A percentile compares a stretch with the other conserved stretches of the same genome.
phyloP scores from a whole-genome alignment of 2,329 filamentous ascomycete genomes.

The Aspergillus sp. region DNA sequence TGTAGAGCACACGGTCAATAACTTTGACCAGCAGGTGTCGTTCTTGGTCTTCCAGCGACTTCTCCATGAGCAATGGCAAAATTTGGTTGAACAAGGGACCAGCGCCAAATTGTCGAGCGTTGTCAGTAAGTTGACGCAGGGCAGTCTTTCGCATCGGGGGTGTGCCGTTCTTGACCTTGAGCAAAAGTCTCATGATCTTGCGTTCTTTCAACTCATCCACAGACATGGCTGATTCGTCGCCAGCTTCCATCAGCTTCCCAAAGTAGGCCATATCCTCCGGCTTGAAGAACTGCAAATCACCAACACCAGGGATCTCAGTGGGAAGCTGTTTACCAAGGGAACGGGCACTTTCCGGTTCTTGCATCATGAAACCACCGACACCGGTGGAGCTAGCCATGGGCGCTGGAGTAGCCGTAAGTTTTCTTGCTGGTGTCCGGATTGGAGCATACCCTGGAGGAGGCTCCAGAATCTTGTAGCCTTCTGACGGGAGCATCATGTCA shows the following conservation, averaged over 20 bases:
- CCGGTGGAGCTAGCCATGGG: constrained; percentile 60
- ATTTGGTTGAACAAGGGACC: constrained; percentile 97
- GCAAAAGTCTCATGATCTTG: constrained; percentile 94
- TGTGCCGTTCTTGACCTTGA: constrained; percentile 99
- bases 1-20: constrained; percentile 97
- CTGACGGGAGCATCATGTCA: constrained; percentile 82
- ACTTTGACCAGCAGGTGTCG: constrained; percentile 98
- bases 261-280: constrained; percentile 99
- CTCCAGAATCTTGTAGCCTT: constrained; percentile 89
- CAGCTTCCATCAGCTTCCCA: constrained; percentile 91
- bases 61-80: constrained; percentile 94
- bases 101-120: constrained; percentile 92
- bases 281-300: constrained; percentile 97
- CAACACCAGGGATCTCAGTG: constrained; percentile 92
- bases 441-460: constrained; percentile 91
- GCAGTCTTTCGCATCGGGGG: constrained; percentile 99
- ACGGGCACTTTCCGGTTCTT: constrained; percentile 83
- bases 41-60: constrained; percentile 95
- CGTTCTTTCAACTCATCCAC: constrained; percentile 96
- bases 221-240: constrained; percentile 85
- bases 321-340: constrained; percentile 86
- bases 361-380: constrained; percentile 89
- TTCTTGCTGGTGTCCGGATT: constrained; percentile 72
- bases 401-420: constrained; percentile 70
- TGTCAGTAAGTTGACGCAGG: constrained; percentile 93